These are phyloP conservation scores for Arxiozyma slooffiae DNA, from an alignment of 1,139 yeast species.

Conservation along the genomic window DNA sequence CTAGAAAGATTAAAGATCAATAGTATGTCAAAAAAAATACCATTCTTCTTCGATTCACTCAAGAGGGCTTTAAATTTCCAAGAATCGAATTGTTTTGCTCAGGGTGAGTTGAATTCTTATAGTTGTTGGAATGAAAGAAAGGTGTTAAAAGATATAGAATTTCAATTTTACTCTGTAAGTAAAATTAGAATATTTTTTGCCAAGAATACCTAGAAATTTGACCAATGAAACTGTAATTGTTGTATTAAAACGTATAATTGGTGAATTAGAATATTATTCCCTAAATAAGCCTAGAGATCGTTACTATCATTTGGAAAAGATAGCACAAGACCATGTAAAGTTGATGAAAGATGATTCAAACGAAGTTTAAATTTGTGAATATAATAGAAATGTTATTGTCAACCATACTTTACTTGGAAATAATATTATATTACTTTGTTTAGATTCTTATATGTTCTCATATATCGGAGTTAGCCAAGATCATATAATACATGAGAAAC, in stretches of 20 bases:
- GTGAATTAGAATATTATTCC: not conserved
- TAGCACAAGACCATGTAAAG: not conserved
- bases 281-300: not conserved
- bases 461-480: not conserved
- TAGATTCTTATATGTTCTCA: not conserved
- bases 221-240: not conserved
- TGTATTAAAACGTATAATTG: not conserved
- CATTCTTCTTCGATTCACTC: too few relatives aligned
- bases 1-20: too few relatives aligned
- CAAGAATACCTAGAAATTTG: not conserved
- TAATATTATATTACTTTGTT: not conserved
- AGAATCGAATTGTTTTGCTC: too few relatives aligned
- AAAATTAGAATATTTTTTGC: not conserved
- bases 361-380: not conserved
- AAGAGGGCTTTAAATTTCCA: too few relatives aligned
- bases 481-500: not conserved
- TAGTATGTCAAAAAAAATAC: too few relatives aligned
- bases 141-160: too few relatives aligned
- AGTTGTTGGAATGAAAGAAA: too few relatives aligned
- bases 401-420: not conserved
- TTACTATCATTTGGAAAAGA: not conserved
- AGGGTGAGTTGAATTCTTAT: too few relatives aligned
- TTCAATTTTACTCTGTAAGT: not conserved
- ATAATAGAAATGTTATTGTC: not conserved
- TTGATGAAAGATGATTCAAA: not conserved